A percentile compares a stretch with the other conserved stretches of the same genome.
phyloP scores from a whole-genome alignment of 2,329 filamentous ascomycete species.

The Trichoderma pleuroti region DNA sequence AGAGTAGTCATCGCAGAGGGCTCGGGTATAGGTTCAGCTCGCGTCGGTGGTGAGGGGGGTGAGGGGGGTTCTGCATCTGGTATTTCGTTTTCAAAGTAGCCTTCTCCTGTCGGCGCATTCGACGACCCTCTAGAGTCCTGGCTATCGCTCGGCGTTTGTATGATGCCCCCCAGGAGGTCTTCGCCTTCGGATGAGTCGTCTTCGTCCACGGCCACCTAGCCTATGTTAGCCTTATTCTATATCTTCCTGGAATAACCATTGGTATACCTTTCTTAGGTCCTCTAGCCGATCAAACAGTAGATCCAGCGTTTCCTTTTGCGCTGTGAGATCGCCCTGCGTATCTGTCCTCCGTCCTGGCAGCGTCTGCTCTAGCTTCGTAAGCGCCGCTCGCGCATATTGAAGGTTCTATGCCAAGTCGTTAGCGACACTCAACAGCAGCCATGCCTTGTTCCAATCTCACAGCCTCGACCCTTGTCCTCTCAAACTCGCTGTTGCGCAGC shows the following conservation, averaged over 20 bases:
- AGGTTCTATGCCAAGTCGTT: constrained; percentile 53
- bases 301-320: constrained; percentile 64
- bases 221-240: constrained; percentile 18
- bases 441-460: constrained; percentile 38
- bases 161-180: constrained; percentile 54
- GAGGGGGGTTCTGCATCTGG: constrained; percentile 45
- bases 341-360: constrained; percentile 56
- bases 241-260: too few relatives aligned
- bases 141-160: constrained; percentile 54
- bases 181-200: constrained; percentile 51
- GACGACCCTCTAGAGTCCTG: constrained; percentile 39
- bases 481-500: constrained; percentile 60
- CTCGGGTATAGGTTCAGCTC: constrained; percentile 19
- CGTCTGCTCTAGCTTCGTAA: constrained; percentile 69
- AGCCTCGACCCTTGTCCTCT: constrained; percentile 47
- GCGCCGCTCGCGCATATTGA: constrained; percentile 64
- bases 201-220: constrained; percentile 34
- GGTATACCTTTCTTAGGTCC: constrained; percentile 60
- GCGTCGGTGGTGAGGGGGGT: constrained; percentile 36
- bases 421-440: background rate
- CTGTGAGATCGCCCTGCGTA: constrained; percentile 59
- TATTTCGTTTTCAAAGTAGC: constrained; percentile 25
- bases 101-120: constrained; percentile 25
- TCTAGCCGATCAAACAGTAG: constrained; percentile 62
- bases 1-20: constrained; percentile 10